Conservation (phyloP, 257 asterid species). For the Solanum chilense region DNA sequence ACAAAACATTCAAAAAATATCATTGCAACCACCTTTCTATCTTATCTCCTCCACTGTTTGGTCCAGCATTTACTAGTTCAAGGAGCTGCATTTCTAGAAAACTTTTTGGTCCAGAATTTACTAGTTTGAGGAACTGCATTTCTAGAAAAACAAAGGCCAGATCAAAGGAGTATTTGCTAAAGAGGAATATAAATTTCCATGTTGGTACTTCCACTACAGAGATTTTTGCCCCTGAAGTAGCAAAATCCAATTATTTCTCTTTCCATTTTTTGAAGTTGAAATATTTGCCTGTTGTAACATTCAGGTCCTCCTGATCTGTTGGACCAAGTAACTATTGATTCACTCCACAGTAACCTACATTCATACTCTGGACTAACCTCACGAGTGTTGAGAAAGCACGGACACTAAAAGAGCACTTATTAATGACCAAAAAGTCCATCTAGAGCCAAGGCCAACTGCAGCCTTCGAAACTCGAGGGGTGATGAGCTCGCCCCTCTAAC, state of each 20-base stretch:
- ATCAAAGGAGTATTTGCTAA: not conserved
- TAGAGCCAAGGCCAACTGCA: not conserved
- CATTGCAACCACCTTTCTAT: not conserved
- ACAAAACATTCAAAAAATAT: not conserved
- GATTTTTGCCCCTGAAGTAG: not conserved
- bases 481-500: not conserved
- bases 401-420: not conserved
- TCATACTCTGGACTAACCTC: not conserved
- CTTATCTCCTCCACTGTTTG: too few species aligned
- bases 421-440: not conserved
- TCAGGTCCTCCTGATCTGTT: not conserved
- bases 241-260: not conserved
- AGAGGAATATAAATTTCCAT: not conserved
- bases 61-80: too few species aligned
- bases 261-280: not conserved
- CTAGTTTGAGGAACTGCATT: not conserved
- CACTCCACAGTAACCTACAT: not conserved
- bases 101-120: not conserved
- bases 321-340: not conserved
- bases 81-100: too few species aligned
- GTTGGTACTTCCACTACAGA: not conserved
- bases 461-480: not conserved
- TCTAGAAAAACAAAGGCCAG: not conserved
- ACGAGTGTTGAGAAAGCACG: not conserved
- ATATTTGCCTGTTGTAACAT: not conserved